A percentile compares a stretch with the other conserved stretches of the same genome.
Conservation (phyloP, 208 protist species). For the Trypanosoma theileri region DNA sequence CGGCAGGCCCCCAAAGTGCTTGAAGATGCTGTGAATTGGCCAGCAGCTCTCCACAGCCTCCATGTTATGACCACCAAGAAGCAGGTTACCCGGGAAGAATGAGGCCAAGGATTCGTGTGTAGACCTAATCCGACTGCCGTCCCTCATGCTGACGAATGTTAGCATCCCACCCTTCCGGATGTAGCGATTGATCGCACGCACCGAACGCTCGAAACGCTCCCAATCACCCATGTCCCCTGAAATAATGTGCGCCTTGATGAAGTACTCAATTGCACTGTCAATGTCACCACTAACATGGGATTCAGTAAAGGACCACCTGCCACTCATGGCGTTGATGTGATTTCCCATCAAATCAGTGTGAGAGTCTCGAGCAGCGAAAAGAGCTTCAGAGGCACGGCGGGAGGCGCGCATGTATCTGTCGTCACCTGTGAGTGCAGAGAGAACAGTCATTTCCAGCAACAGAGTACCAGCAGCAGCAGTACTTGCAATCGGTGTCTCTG, state of each 20-base stretch:
- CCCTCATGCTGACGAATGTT: slow-evolving; percentile 49
- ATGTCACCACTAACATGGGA: slow-evolving; percentile 61
- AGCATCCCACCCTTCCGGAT: slow-evolving; percentile 47
- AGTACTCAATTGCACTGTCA: slow-evolving; percentile 90
- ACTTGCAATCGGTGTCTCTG: slow-evolving; percentile 49
- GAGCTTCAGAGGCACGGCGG: slow-evolving; percentile 25
- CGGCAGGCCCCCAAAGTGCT: slow-evolving; percentile 66
- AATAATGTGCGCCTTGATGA: slow-evolving; percentile 75
- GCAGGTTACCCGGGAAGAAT: slow-evolving; percentile 80
- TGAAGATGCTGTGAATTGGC: slow-evolving; percentile 66
- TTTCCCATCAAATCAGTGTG: slow-evolving; percentile 43
- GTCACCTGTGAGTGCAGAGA: slow-evolving; percentile 50
- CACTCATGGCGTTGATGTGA: slow-evolving; percentile 43
- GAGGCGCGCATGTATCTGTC: slow-evolving; percentile 38
- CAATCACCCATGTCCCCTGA: slow-evolving; percentile 50
- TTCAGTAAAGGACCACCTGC: slow-evolving; percentile 24
- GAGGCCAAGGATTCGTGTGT: slow-evolving; percentile 61
- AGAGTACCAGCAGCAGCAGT: slow-evolving; percentile 65
- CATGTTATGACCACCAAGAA: slow-evolving; percentile 54
- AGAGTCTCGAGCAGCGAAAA: slow-evolving; percentile 35
- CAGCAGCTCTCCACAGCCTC: slow-evolving; percentile 45
- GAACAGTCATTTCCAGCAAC: slow-evolving; percentile 53
- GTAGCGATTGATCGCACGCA: slow-evolving; percentile 27
- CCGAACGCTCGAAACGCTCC: slow-evolving; percentile 48
- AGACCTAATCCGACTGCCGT: slow-evolving; percentile 19